Evolutionary conservation across 179 eudicot genomes (phyloP), one percentile per base, ranked within the genome.

Genomic region (Spinacia oleracea): DNA sequence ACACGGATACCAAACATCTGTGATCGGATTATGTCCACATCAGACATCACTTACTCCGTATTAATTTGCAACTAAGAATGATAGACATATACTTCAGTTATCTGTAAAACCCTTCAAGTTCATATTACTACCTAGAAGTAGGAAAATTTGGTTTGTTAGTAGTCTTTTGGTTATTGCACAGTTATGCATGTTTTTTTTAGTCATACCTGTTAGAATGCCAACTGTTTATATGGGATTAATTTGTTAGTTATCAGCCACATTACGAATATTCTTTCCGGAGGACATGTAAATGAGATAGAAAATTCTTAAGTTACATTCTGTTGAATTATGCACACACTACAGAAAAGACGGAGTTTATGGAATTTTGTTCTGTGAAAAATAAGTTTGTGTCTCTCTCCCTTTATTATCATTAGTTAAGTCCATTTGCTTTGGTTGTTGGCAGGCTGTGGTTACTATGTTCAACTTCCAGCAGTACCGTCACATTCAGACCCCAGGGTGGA

Each of bases 381-480:
- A 40, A 45, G 16, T 58, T 59, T 58, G 21, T 25, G 42, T 66
- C 21, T 31, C 21, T 34, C 15, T 18, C 15, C 11, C 45, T 3
- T 38, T 29, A 35, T n/a, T 31, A 42, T 34, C 12, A 2, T 53
- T 45, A 16, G 38, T 27, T 64, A 9, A 48, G 0, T 15, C 29
- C 32, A 40, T 32, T 66, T 29, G 25, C 64, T 34, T 56, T 72
- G 38, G 38, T 20, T 62, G 46, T 23, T 75, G 50, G 79, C 82
- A 85, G 88, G 88, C 88, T 73, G 70, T 75, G 25, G 87, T 85
- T 60, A 85, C 87, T 8, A 85, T 85, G 79, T 77, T 72, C 43
- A 85, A 85, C 81, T 85, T 85, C 84, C 87, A 85, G 76, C 81
- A 79, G 72, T 85, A 85, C 64, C 87, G 87, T 20, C 88, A 85